Evolutionary conservation across 2,329 filamentous ascomycete species (phyloP).

Genomic region (Epichloe scottii): DNA sequence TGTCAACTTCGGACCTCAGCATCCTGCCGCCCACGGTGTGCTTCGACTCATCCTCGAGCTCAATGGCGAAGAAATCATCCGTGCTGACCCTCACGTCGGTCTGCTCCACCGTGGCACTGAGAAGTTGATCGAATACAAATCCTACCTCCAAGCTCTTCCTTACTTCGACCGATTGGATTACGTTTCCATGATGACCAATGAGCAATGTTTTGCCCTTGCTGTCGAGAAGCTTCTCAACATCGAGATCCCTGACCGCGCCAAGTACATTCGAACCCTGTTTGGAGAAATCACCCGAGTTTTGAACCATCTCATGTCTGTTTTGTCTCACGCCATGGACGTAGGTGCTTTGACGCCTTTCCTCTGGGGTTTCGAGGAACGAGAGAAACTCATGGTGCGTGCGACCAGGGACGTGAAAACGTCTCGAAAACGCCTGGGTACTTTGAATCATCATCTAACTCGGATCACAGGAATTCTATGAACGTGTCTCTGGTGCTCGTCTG

Average conservation of each 20-base stretch:
- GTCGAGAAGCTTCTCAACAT: slow-evolving; percentile 97
- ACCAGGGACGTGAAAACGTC: not conserved
- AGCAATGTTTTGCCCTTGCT: slow-evolving; percentile 90
- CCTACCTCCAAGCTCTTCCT: slow-evolving; percentile 91
- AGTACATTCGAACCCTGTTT: slow-evolving; percentile 94
- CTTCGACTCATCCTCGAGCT: slow-evolving; percentile 93
- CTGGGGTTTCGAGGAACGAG: slow-evolving; percentile 99
- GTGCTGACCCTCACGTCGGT: slow-evolving; percentile 92
- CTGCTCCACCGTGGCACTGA: slow-evolving; percentile 93
- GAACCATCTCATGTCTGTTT: slow-evolving; percentile 96
- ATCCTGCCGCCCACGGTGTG: slow-evolving; percentile 97
- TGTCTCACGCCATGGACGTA: slow-evolving; percentile 98
- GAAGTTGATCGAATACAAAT: slow-evolving; percentile 99
- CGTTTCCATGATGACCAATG: slow-evolving; percentile 99
- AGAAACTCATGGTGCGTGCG: slow-evolving; percentile 87
- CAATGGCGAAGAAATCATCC: slow-evolving; percentile 94
- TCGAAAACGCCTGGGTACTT: not conserved
- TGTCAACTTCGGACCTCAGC: slow-evolving; percentile 98
- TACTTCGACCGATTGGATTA: slow-evolving; percentile 99
- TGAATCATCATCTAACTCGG: not conserved
- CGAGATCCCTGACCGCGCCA: slow-evolving; percentile 87
- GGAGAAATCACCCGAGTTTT: slow-evolving; percentile 86
- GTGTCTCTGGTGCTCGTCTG: slow-evolving; percentile 93
- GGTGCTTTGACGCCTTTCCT: slow-evolving; percentile 95
- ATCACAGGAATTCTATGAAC: slow-evolving; percentile 95